These are phyloP conservation scores for Willaertia magna DNA, from an alignment of 208 protist species.

Conservation along the genomic window DNA sequence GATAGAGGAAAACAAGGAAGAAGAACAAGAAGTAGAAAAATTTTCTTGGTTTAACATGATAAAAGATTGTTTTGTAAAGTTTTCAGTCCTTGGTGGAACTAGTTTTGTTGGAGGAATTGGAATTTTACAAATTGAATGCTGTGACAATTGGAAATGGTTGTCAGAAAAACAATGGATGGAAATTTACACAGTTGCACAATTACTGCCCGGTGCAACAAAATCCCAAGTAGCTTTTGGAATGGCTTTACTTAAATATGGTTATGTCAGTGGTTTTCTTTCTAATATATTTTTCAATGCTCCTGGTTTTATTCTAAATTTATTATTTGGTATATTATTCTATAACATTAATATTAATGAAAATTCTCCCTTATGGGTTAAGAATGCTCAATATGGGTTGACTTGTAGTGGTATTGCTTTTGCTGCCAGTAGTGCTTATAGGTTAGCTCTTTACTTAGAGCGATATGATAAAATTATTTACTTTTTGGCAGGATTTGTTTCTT, in stretches of 20 bases:
- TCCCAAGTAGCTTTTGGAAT: not conserved
- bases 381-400: not conserved
- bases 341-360: not conserved
- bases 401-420: not conserved
- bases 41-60: not conserved
- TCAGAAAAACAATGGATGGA: not conserved
- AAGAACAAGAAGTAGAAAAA: not conserved
- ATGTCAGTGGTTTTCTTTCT: not conserved
- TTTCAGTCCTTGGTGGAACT: not conserved
- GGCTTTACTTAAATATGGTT: not conserved
- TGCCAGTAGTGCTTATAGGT: not conserved
- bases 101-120: not conserved
- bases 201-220: not conserved
- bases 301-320: not conserved
- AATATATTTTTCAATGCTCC: not conserved
- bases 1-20: not conserved
- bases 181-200: not conserved
- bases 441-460: not conserved
- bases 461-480: not conserved
- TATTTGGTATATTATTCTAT: not conserved
- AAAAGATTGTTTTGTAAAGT: not conserved
- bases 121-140: not conserved
- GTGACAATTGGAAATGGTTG: not conserved
- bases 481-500: not conserved
- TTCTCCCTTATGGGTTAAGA: not conserved